Evolutionary conservation across 805 yeast species (phyloP).

Genomic region (Cyberlindnera maritima): DNA sequence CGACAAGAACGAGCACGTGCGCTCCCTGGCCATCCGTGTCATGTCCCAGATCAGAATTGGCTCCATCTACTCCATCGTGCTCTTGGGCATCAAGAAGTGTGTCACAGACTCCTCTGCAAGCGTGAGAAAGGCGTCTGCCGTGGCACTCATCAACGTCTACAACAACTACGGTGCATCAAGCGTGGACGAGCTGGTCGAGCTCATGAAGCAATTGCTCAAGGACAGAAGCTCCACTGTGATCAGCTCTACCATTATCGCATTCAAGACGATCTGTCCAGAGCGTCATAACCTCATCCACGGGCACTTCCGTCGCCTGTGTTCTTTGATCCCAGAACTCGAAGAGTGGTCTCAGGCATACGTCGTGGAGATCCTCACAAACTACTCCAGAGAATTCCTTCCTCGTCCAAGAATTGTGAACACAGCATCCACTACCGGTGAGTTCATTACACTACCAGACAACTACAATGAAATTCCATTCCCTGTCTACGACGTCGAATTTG

Average conservation of each 20-base stretch:
- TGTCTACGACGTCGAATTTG: constrained; percentile 41
- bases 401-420: constrained; percentile 44
- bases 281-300: constrained; percentile 69
- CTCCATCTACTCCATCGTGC: constrained; percentile 75
- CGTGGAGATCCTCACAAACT: constrained; percentile 63
- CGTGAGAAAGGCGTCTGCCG: constrained; percentile 78
- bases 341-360: constrained; percentile 65
- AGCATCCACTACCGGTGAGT: constrained; percentile 27
- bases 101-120: constrained; percentile 67
- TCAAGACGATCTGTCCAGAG: constrained; percentile 50
- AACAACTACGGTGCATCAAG: constrained; percentile 42
- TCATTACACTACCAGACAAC: constrained; percentile 42
- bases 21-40: constrained; percentile 75
- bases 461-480: constrained; percentile 38
- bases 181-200: constrained; percentile 46
- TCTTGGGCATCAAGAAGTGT: constrained; percentile 68
- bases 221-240: constrained; percentile 69
- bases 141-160: constrained; percentile 62
- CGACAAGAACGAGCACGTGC: constrained; percentile 63
- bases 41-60: constrained; percentile 81
- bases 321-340: constrained; percentile 51
- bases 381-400: constrained; percentile 59
- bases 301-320: constrained; percentile 57
- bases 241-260: constrained; percentile 61
- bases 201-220: constrained; percentile 52